Base-by-base conservation (phyloP, 495 filamentous ascomycete genomes). In the Wilcoxina mikolae region DNA sequence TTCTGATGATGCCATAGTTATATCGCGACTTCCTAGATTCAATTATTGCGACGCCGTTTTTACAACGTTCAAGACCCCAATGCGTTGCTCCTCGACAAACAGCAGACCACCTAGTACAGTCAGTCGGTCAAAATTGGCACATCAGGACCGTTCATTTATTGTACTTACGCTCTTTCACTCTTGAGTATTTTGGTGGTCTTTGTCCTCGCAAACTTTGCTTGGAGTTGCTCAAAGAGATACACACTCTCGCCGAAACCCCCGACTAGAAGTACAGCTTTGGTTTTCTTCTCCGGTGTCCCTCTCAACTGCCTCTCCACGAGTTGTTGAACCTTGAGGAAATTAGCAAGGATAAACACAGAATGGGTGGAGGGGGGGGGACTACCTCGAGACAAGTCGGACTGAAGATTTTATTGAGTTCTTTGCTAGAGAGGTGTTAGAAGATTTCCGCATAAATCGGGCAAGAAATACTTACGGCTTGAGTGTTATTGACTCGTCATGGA, bases 161-260 rank as follows among this genome's bases (percentile, higher is more conserved):
- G 2, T 3, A 46, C 43, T 18, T 11, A 46, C 43, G 43, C 43
- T 11, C 23, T 24, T 3, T 46, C 43, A 24, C 23, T 20, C 23
- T 24, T 46, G n/a, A 46, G 43, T 24, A 46, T 39, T 15, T 15
- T 39, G 15, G 35, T 39, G 4, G 12, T 39, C 20, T 39, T 24
- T 20, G 22, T 20, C 11, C 23, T 46, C 3, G 2, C 23, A 20
- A 46, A 46, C 11, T 24, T 18, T 11, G n/a, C 23, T 46, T 18
- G 15, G 15, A 46, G 43, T 2, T 46, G 15, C 7, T 46, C n/a
- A 7, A 18, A 46, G 11, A 46, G 43, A 46, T 46, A 46, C 11
- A 11, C 23, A 24, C 43, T 46, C 23, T 46, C n/a, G n/a, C 43
- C 43, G 11, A 46, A 46, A 24, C 43, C 43, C n/a, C 43, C 43